phyloP scores from a whole-genome alignment of 768 basidiomycete genomes.

The Boletus huronensis region DNA sequence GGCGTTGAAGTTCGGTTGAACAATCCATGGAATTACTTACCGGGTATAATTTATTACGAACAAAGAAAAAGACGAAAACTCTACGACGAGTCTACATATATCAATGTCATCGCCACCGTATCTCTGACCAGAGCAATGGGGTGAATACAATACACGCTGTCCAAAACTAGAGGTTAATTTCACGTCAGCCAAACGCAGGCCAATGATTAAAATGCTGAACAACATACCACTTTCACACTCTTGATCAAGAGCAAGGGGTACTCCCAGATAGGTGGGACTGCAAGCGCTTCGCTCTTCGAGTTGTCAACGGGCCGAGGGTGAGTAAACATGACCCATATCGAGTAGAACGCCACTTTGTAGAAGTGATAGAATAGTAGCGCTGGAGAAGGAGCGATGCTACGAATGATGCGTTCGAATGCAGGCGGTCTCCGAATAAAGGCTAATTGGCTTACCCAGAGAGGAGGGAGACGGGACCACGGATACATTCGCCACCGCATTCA shows the following conservation, averaged over 20 bases:
- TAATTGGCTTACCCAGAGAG: constrained; percentile 71
- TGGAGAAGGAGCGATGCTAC: constrained; percentile 78
- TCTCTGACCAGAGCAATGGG: constrained; percentile 85
- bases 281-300: constrained; percentile 23
- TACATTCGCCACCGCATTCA: constrained; percentile 84
- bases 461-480: constrained; percentile 85
- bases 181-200: neutral
- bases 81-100: neutral
- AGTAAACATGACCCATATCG: constrained; percentile 87
- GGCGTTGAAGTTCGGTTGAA: no score
- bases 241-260: constrained; percentile 67
- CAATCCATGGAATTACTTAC: constrained; percentile 3
- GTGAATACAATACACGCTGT: constrained; percentile 87
- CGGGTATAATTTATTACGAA: constrained; percentile 7
- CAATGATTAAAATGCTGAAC: neutral
- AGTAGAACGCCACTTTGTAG: constrained; percentile 93
- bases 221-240: constrained; percentile 69
- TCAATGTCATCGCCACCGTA: constrained; percentile 60
- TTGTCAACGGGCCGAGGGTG: constrained; percentile 37
- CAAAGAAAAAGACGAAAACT: neutral
- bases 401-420: neutral
- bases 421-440: neutral
- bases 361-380: constrained; percentile 84
- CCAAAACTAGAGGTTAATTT: constrained; percentile 63
- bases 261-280: constrained; percentile 47